Conservation (phyloP, 176 grass and related monocot species). For the Lolium multiflorum region DNA sequence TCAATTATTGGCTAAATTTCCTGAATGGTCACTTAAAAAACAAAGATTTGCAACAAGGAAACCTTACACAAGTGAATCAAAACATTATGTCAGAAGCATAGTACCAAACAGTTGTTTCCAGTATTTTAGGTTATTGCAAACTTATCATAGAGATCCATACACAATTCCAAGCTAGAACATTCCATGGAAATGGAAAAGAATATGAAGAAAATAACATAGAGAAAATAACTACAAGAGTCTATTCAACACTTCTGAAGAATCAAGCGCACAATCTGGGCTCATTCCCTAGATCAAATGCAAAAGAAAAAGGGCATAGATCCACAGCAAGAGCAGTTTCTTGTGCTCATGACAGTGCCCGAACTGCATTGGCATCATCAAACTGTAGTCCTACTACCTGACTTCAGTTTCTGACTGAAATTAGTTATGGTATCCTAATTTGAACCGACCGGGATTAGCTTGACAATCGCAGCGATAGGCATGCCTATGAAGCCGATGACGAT, state of each 20-base stretch:
- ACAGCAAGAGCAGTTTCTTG: constrained; percentile 35
- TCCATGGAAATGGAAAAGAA: background rate
- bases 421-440: constrained; percentile 47
- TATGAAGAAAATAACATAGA: background rate
- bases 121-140: constrained; percentile 14
- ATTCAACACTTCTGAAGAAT: constrained; percentile 30
- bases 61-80: background rate
- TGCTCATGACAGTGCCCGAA: constrained; percentile 10
- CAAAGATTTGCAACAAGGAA: background rate
- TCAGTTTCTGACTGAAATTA: constrained; percentile 17
- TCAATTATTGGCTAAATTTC: background rate
- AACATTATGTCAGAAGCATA: background rate
- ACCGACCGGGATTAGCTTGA: constrained; percentile 75
- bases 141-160: constrained; percentile 31
- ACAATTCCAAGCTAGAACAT: constrained; percentile 34
- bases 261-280: constrained; percentile 17
- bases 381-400: constrained; percentile 27
- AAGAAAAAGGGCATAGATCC: constrained; percentile 25
- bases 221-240: constrained; percentile 18
- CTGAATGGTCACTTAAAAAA: background rate
- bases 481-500: constrained; percentile 84
- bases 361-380: constrained; percentile 34
- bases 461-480: constrained; percentile 84
- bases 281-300: constrained; percentile 42
- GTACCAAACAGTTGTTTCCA: background rate